Base-by-base conservation (phyloP, 2,329 filamentous ascomycete species). In the Dryadomyces quercus-mongolicae region DNA sequence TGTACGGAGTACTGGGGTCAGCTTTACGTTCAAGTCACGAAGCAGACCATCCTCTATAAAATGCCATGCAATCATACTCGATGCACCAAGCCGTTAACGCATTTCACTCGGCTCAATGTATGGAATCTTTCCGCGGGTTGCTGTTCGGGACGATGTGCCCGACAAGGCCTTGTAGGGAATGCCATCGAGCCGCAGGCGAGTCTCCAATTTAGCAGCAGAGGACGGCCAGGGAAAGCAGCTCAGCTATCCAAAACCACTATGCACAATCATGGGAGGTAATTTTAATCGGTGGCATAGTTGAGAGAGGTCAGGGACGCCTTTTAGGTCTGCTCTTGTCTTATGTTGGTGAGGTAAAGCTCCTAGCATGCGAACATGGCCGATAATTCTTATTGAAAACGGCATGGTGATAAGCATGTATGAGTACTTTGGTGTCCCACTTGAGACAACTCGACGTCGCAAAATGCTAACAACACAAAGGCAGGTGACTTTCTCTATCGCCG, bases 131-230 rank as follows among this genome's bases (percentile, higher is more conserved):
- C 78, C 78, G 51, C 69, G 72, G 0, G 82, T 81, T 0, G 70
- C 75, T 0, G 66, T 63, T 44, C 59, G 61, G 0, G 70, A 63
- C 34, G 34, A 13, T 0, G 74, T 75, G 1, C 80, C 80, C 3
- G 58, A 57, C 2, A 67, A 73, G 5, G 65, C 61, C 16, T 58
- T 61, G 64, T 84, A 85, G 0, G 64, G 43, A 2, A 81, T 51
- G 1, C 65, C 63, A 2, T 71, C 71, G 58, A 82, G 73, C 15
- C 81, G 80, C 6, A 84, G 70, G 15, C 80, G 78, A 18, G 78
- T 71, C 62, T 85, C 82, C 52, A 84, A 68, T 63, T 85, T 85
- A 47, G 67, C 76, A 52, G 81, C 78, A 59, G 81, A 84, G 10
- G 81, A 80, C 0, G 80, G 83, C 77, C 77, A 82, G 51, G 74